A percentile compares a stretch with the other conserved stretches of the same genome.
phyloP scores from a whole-genome alignment of 2,329 filamentous ascomycete species.

The Metarhizium guizhouense region DNA sequence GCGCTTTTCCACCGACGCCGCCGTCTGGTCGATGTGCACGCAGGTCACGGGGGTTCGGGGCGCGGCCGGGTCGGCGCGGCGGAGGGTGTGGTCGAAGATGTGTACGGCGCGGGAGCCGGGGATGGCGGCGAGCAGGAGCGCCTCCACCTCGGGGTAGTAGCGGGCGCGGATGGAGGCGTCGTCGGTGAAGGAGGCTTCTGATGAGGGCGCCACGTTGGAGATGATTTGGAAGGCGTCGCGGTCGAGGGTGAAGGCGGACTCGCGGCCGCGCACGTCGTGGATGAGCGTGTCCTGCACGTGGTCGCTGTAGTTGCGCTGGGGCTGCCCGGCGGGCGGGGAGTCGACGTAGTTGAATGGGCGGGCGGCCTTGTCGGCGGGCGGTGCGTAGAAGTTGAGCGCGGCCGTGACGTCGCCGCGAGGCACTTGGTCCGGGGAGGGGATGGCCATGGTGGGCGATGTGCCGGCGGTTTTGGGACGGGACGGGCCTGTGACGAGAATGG shows the following conservation, averaged over 20 bases:
- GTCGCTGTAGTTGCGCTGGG: slow-evolving; percentile 56
- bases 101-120: slow-evolving; percentile 58
- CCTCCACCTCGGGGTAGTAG: slow-evolving; percentile 82
- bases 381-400: slow-evolving; percentile 55
- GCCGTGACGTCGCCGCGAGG: slow-evolving; percentile 54
- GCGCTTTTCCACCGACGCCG: slow-evolving; percentile 53
- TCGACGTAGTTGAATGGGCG: slow-evolving; percentile 61
- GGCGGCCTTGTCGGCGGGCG: slow-evolving; percentile 47
- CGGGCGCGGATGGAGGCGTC: slow-evolving; percentile 58
- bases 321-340: slow-evolving; percentile 47
- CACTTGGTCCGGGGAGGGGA: slow-evolving; percentile 24
- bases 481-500: no score
- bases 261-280: slow-evolving; percentile 64
- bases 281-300: slow-evolving; percentile 45
- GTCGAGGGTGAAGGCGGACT: slow-evolving; percentile 59
- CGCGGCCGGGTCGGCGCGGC: slow-evolving; percentile 51
- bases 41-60: slow-evolving; percentile 59
- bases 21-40: slow-evolving; percentile 80
- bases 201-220: slow-evolving; percentile 43
- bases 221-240: slow-evolving; percentile 66
- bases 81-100: slow-evolving; percentile 84
- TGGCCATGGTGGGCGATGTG: slow-evolving; percentile 26
- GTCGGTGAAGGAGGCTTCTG: slow-evolving; percentile 48
- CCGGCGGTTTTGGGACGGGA: no score
- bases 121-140: slow-evolving; percentile 57